A percentile compares a stretch with the other conserved stretches of the same genome.
phyloP scores from a whole-genome alignment of 139 green algal species.

The Picocystis salinarum region DNA sequence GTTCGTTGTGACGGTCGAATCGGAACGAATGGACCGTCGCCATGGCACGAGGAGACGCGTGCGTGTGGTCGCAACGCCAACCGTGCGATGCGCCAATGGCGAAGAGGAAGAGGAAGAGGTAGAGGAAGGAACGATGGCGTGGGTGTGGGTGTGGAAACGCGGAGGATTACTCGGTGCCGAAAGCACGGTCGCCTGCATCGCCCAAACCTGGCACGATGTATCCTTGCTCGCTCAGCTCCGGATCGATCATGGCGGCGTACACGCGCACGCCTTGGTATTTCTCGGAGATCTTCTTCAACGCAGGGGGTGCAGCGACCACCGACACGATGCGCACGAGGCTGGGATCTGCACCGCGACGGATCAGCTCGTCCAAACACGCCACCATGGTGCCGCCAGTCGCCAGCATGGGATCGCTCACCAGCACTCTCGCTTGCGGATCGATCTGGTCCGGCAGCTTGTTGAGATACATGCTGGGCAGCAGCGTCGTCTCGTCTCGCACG shows the following conservation, averaged over 20 bases:
- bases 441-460: constrained; percentile 80
- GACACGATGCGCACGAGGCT: constrained; percentile 59
- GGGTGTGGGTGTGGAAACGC: too few species aligned
- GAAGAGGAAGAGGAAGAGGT: too few species aligned
- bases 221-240: constrained; percentile 70
- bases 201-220: constrained; percentile 85
- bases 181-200: constrained; percentile 75
- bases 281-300: constrained; percentile 54
- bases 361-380: constrained; percentile 49
- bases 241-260: constrained; percentile 80
- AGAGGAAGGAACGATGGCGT: too few species aligned
- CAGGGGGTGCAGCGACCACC: constrained; percentile 52
- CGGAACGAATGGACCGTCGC: too few species aligned
- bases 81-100: too few species aligned
- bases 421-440: too few species aligned
- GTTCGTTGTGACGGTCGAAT: too few species aligned
- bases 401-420: constrained; percentile 77
- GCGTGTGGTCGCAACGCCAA: too few species aligned
- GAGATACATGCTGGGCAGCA: constrained; percentile 69
- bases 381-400: constrained; percentile 65
- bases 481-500: constrained; percentile 60
- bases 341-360: constrained; percentile 38
- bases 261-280: constrained; percentile 38
- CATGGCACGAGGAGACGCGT: too few species aligned
- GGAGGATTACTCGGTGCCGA: constrained; percentile 41